Evolutionary conservation across 106 monocot genomes (phyloP).

Genomic region (Dioscorea dumetorum): DNA sequence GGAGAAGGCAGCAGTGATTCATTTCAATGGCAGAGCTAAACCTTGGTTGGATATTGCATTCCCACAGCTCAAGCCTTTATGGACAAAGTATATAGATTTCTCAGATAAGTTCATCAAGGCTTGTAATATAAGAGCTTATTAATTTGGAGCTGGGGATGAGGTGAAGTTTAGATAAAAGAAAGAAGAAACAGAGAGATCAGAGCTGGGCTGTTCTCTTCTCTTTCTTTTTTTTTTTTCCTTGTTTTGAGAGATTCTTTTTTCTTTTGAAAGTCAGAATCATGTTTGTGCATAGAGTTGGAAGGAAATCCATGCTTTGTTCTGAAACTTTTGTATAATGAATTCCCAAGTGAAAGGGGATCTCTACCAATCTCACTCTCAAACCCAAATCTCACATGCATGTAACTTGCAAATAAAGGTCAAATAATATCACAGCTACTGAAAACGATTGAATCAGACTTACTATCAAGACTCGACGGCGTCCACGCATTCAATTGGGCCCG

Average conservation of each 20-base stretch:
- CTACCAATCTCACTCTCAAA: background rate
- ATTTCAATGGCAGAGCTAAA: conserved; percentile 83
- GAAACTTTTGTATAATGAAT: background rate
- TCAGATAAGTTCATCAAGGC: conserved; percentile 55
- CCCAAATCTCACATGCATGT: background rate
- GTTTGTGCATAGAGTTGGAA: background rate
- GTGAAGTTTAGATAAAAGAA: conserved; percentile 1
- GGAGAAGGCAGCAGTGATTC: conserved; percentile 59
- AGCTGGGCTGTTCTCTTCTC: background rate
- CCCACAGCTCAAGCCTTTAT: conserved; percentile 49
- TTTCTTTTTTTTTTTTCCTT: background rate
- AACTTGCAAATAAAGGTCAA: background rate
- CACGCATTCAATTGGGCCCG: background rate
- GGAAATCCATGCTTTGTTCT: background rate
- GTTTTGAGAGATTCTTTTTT: background rate
- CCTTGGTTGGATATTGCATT: conserved; percentile 87
- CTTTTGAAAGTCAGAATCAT: background rate
- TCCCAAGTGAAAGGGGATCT: background rate
- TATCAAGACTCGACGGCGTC: too few relatives aligned
- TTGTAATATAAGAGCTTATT: conserved; percentile 51
- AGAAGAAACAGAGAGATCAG: background rate
- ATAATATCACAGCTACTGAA: background rate
- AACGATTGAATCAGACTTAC: background rate
- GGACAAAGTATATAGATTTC: conserved; percentile 58
- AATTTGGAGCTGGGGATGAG: background rate